Conservation (phyloP, 2,329 filamentous ascomycete species). For the Ascochyta viciae-villosae region DNA sequence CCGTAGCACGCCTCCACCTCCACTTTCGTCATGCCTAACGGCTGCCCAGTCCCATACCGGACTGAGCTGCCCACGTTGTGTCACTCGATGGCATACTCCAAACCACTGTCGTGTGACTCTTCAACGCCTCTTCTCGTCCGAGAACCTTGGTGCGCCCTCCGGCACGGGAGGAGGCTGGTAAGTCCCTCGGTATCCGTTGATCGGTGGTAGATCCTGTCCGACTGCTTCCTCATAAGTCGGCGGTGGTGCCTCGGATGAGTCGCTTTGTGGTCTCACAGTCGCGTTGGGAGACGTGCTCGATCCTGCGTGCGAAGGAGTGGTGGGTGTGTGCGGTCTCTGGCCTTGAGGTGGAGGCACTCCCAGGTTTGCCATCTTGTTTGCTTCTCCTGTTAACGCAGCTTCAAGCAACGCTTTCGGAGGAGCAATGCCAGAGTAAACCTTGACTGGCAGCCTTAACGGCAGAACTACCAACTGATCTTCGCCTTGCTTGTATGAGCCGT, state of each 20-base stretch:
- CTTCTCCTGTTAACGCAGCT: slow-evolving; percentile 58
- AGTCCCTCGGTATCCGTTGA: slow-evolving; percentile 73
- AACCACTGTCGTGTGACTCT: slow-evolving; percentile 12
- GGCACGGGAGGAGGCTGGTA: slow-evolving; percentile 59
- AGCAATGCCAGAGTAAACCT: slow-evolving; percentile 86
- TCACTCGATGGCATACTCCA: slow-evolving; percentile 4
- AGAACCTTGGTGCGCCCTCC: slow-evolving; percentile 46
- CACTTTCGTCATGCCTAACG: slow-evolving; percentile 19
- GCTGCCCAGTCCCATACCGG: background rate
- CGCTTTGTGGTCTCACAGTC: slow-evolving; percentile 12
- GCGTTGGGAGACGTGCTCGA: slow-evolving; percentile 23
- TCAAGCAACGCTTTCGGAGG: slow-evolving; percentile 79
- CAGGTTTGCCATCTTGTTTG: slow-evolving; percentile 17
- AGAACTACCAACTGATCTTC: slow-evolving; percentile 78
- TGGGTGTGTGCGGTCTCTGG: slow-evolving; percentile 34
- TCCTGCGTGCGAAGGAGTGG: slow-evolving; percentile 28
- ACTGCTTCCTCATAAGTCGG: slow-evolving; percentile 95
- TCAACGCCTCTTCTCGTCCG: slow-evolving; percentile 48
- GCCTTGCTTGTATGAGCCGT: slow-evolving; percentile 65
- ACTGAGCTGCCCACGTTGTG: background rate
- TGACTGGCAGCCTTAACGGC: slow-evolving; percentile 78
- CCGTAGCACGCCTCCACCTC: slow-evolving; percentile 16
- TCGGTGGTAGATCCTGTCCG: slow-evolving; percentile 76
- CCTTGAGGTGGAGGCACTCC: slow-evolving; percentile 24
- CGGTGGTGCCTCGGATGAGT: slow-evolving; percentile 62